phyloP scores from a whole-genome alignment of 805 yeast species.

The Teunomyces tritomae region DNA sequence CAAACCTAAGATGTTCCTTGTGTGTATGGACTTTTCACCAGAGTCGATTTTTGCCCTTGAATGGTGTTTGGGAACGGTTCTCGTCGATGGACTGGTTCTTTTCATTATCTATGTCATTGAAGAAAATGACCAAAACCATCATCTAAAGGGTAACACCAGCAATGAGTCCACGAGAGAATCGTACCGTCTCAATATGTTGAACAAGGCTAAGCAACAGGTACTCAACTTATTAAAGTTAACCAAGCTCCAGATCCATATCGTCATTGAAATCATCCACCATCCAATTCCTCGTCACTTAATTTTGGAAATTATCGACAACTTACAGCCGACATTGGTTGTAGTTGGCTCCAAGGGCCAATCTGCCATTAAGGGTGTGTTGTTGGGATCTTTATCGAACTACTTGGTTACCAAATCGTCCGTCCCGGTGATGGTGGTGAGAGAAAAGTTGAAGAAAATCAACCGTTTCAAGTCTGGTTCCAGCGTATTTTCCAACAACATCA shows the following conservation, averaged over 20 bases:
- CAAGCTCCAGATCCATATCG: constrained; percentile 69
- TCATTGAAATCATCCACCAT: constrained; percentile 71
- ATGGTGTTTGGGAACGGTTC: constrained; percentile 83
- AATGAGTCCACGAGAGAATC: constrained; percentile 37
- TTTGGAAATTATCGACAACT: constrained; percentile 65
- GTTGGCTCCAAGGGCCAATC: constrained; percentile 75
- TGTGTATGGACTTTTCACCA: constrained; percentile 79
- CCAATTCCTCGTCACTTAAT: constrained; percentile 72
- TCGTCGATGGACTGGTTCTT: constrained; percentile 78
- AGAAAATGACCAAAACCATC: constrained; percentile 42
- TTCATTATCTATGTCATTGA: constrained; percentile 66
- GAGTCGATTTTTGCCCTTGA: constrained; percentile 83
- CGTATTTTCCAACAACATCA: constrained; percentile 55
- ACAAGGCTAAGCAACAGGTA: constrained; percentile 44
- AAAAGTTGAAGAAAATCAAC: constrained; percentile 66
- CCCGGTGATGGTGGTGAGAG: constrained; percentile 79
- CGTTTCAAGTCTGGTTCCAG: constrained; percentile 49
- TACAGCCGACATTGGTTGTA: constrained; percentile 69
- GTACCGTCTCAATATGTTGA: constrained; percentile 37
- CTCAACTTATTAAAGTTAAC: constrained; percentile 57
- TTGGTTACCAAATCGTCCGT: constrained; percentile 67
- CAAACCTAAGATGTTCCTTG: constrained; percentile 60
- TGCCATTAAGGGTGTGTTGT: constrained; percentile 68
- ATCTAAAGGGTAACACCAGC: constrained; percentile 37
- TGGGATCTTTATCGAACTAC: constrained; percentile 72